Base-by-base conservation (phyloP, 164 flowering plant genomes). In the Tinospora cordifolia region DNA sequence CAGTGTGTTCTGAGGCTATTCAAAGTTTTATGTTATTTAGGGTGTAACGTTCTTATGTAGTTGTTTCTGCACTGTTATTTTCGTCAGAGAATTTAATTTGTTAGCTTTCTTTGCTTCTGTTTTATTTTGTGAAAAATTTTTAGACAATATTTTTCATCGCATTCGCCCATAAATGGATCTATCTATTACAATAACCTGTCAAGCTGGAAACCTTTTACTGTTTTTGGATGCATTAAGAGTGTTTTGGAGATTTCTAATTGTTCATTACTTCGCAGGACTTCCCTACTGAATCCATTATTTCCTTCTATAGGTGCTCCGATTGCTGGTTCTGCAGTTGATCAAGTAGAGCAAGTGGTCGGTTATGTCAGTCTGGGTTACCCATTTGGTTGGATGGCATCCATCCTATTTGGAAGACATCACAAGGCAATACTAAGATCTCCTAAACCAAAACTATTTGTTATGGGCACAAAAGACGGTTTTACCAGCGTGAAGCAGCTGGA, bases 401-500 rank as follows among this genome's bases (percentile, higher is more conserved):
- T 92, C 71, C 97, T 94, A 10, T 94, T 94, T 62, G 98, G 99
- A 9, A 76, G 99, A 71, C 98, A 94, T 80, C 91, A 92, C 69
- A 86, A 87, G 36, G 85, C 87, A 39, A 87, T 94, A 64, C 73
- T 94, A 40, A 75, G 81, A 64, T 94, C 96, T 62, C 76, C 84
- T 19, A 90, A 90, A 71, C 98, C 97, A 8, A 90, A 94, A 77
- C 87, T 94, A 36, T 94, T 94, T 60, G 82, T 92, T 0, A 94
- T 94, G 99, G 98, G 97, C 38, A 94, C 98, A 1, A 77, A 74
- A 40, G 99, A 94, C 75, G 96, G 98, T 7, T 94, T 94, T 75
- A 94, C 98, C 2, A 90, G 92, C 40, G 93, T 92, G 10, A 86
- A 87, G 69, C 97, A 92, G 78, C 81, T 94, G 67, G 79, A 86